Evolutionary conservation across 768 basidiomycete genomes (phyloP).

Genomic region (Mrakia blollopis): DNA sequence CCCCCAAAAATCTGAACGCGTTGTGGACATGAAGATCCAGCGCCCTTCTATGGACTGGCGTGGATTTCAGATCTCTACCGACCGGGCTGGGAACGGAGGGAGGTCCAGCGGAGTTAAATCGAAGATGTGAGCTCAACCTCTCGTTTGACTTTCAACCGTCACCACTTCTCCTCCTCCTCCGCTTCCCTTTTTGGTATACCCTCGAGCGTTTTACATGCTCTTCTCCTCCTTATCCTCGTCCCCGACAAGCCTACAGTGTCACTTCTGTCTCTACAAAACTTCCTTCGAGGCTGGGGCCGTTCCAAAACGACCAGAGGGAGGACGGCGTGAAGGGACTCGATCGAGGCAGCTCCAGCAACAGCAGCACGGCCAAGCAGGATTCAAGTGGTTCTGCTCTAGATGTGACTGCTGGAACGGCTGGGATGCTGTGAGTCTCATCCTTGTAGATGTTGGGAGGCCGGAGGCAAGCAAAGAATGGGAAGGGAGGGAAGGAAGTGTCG

Average conservation of each 20-base stretch:
- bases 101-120: too few species aligned
- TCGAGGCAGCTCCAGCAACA: background rate
- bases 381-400: slow-evolving; percentile 3
- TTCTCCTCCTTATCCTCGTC: background rate
- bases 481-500: background rate
- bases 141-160: background rate
- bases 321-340: background rate
- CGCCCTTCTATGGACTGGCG: too few species aligned
- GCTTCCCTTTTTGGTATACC: too few species aligned
- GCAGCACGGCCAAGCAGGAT: background rate
- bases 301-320: background rate
- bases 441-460: background rate
- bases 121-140: background rate
- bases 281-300: background rate
- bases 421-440: slow-evolving; percentile 3
- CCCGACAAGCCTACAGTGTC: slow-evolving; percentile 6
- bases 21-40: too few species aligned
- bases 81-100: too few species aligned
- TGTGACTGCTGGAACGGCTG: slow-evolving; percentile 24
- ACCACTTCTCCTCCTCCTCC: background rate
- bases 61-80: too few species aligned
- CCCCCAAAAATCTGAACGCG: too few species aligned
- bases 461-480: background rate
- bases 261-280: slow-evolving; percentile 14
- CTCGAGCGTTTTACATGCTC: background rate